Conservation (phyloP, 768 basidiomycete genomes). For the Pisolithus marmoratus region DNA sequence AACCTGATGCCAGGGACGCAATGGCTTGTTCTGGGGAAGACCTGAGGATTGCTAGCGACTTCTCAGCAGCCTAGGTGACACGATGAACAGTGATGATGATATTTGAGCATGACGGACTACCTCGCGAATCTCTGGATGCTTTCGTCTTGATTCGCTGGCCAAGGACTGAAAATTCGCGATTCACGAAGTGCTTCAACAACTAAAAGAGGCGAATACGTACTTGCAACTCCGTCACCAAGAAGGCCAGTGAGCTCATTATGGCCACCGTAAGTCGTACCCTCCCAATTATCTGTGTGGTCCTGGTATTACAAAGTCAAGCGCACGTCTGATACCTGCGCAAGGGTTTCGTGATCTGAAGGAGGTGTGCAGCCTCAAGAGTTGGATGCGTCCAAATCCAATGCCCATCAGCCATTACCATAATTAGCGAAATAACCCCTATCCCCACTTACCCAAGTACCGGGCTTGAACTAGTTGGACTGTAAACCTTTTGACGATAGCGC, state of each 20-base stretch:
- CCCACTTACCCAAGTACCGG: no score
- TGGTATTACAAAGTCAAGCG: no score
- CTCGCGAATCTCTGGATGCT: conserved; percentile 92
- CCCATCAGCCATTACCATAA: no score
- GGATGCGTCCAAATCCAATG: no score
- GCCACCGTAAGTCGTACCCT: not conserved
- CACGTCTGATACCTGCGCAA: no score
- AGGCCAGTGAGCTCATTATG: conserved; percentile 61
- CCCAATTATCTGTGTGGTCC: no score
- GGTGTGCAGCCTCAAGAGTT: no score
- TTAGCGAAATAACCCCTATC: no score
- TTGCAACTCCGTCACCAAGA: conserved; percentile 72
- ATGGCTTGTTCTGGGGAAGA: conserved; percentile 80
- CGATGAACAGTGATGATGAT: conserved; percentile 8
- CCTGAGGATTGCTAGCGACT: conserved; percentile 73
- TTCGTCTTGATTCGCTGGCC: conserved; percentile 81
- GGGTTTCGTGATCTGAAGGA: no score
- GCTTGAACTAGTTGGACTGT: no score
- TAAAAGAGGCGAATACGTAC: conserved; percentile 24
- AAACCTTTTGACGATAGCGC: no score
- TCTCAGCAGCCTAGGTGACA: conserved; percentile 70
- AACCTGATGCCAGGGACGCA: conserved; percentile 67
- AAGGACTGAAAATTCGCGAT: conserved; percentile 51
- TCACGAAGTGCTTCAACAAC: conserved; percentile 9
- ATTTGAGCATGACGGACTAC: conserved; percentile 32